Base-by-base conservation (phyloP, 2,329 filamentous ascomycete genomes). In the Aspergillus carbonarius region DNA sequence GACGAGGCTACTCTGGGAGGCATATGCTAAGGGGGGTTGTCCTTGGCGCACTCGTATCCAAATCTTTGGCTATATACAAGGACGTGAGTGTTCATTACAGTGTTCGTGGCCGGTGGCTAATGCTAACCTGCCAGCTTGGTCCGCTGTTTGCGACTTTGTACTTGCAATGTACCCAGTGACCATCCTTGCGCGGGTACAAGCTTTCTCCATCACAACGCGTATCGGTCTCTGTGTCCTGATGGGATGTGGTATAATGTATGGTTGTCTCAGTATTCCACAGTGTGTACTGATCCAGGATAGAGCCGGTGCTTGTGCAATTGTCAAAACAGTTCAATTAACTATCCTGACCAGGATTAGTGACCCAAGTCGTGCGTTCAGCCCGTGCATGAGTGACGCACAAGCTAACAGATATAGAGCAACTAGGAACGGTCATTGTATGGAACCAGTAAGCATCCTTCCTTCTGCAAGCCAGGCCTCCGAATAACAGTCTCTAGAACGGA, bases 151-250 rank as follows among this genome's bases (percentile, higher is more conserved):
- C 32, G 65, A 72, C 60, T 54, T 69, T 17, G 27, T 61, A 3
- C 60, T 69, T 1, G 66, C 70, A 1, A n/a, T 68, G 37, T 70
- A 68, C 34, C 69, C 68, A 0, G 58, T 68, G 3, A 27, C 64
- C 7, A 65, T 71, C 27, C 64, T 70, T 30, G 63, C 61, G 58
- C 63, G 62, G 3, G 61, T 71, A 23, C 66, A 66, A 40, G 50
- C 62, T 34, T 58, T 65, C 23, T 52, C 61, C 3, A 37, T 58
- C 2, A 37, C 55, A 15, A 64, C 65, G 4, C 69, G 67, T 52
- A 54, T 69, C 15, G 70, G 67, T 5, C 63, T 71, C 20, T 69
- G 66, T 49, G 25, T 60, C 2, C 56, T 72, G 30, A 71, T 71
- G 68, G 68, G 66, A 12, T 47, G 68, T 18, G 70, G 69, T 15